These are phyloP conservation scores for Xylaria sp. DNA, from an alignment of 2,329 filamentous ascomycete species.

Conservation along the genomic window DNA sequence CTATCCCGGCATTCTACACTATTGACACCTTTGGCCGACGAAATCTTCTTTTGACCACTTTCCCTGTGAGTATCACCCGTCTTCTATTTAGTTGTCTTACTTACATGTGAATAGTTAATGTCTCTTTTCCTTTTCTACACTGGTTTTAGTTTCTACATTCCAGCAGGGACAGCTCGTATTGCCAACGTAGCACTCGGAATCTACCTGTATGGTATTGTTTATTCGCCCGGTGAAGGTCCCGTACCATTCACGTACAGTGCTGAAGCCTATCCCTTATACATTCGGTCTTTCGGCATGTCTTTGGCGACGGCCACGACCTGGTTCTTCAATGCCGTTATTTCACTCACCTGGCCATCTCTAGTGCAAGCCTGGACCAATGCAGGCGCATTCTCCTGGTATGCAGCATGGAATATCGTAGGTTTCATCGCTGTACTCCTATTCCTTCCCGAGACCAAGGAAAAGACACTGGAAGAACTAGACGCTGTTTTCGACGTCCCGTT, in stretches of 20 bases:
- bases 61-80: slow-evolving; percentile 55
- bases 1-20: slow-evolving; percentile 70
- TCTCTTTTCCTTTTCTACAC: slow-evolving; percentile 59
- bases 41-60: slow-evolving; percentile 70
- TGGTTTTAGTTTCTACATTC: slow-evolving; percentile 60
- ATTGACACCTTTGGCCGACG: slow-evolving; percentile 76
- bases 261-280: slow-evolving; percentile 72
- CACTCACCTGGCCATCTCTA: slow-evolving; percentile 60
- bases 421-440: slow-evolving; percentile 57
- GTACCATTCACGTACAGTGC: slow-evolving; percentile 75
- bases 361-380: slow-evolving; percentile 57
- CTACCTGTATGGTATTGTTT: slow-evolving; percentile 61
- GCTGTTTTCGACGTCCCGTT: slow-evolving; percentile 52
- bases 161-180: slow-evolving; percentile 52
- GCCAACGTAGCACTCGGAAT: slow-evolving; percentile 60
- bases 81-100: background rate
- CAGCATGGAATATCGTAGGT: slow-evolving; percentile 59
- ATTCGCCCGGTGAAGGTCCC: slow-evolving; percentile 69
- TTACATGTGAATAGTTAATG: slow-evolving; percentile 59
- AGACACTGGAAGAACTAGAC: slow-evolving; percentile 58
- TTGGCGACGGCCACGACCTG: slow-evolving; percentile 64
- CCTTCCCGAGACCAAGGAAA: slow-evolving; percentile 57
- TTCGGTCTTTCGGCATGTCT: slow-evolving; percentile 70
- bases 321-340: slow-evolving; percentile 50
- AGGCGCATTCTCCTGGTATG: slow-evolving; percentile 62